These are phyloP conservation scores for Silene uniflora DNA, from an alignment of 148 eudicot species.

Conservation along the genomic window DNA sequence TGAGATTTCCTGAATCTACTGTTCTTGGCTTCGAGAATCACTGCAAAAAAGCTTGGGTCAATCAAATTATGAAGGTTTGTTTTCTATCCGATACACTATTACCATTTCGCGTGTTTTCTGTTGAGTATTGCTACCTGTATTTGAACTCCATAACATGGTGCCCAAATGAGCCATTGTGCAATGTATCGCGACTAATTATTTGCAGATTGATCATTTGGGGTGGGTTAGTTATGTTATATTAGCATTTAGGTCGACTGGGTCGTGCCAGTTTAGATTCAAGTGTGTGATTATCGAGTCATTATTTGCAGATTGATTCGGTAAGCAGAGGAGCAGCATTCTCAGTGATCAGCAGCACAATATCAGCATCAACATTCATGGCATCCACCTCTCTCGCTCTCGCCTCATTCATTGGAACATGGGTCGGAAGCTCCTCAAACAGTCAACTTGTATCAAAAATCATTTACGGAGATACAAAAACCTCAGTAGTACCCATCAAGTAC, in stretches of 20 bases:
- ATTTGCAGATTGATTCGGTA: slow-evolving; percentile 39
- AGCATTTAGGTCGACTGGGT: no score
- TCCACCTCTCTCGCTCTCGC: slow-evolving; percentile 49
- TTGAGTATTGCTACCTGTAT: no score
- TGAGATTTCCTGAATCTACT: slow-evolving; percentile 41
- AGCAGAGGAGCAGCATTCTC: slow-evolving; percentile 42
- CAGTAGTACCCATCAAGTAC: slow-evolving; percentile 40
- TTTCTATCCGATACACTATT: no score
- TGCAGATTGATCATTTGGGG: slow-evolving; percentile 56
- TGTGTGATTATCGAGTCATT: neutral
- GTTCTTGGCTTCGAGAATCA: slow-evolving; percentile 60
- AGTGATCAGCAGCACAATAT: slow-evolving; percentile 42
- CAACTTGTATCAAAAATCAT: slow-evolving; percentile 25
- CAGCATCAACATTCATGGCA: slow-evolving; percentile 49
- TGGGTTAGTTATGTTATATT: no score
- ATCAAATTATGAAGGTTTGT: slow-evolving; percentile 52
- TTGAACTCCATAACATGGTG: no score
- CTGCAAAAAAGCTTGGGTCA: slow-evolving; percentile 53
- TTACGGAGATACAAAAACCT: slow-evolving; percentile 49
- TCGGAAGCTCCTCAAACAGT: slow-evolving; percentile 37
- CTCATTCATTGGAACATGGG: slow-evolving; percentile 68
- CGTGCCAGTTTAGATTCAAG: no score
- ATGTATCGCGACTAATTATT: neutral
- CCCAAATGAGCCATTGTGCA: no score
- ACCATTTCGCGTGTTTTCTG: no score